These are phyloP conservation scores for Blastobotrys muscicola DNA, from an alignment of 805 yeast species.

Conservation along the genomic window DNA sequence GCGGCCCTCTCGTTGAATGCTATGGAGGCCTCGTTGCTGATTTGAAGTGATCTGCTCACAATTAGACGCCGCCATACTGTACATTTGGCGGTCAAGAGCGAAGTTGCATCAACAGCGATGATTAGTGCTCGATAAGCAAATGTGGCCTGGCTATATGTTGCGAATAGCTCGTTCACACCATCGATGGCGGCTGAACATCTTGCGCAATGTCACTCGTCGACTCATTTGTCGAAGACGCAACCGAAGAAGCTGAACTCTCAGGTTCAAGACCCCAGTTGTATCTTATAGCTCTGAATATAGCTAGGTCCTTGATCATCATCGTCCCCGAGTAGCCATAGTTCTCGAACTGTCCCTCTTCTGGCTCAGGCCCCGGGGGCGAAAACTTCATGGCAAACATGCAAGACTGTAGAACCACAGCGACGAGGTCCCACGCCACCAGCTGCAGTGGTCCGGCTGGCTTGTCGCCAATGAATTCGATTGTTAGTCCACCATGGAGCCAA, in stretches of 20 bases:
- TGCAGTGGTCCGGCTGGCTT: constrained; percentile 4
- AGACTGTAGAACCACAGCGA: constrained; percentile 13
- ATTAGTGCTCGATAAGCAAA: too few relatives aligned
- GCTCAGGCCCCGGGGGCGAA: not conserved
- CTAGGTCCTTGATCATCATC: constrained; percentile 1
- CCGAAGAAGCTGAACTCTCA: not conserved
- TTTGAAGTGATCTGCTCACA: too few relatives aligned
- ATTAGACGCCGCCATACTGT: too few relatives aligned
- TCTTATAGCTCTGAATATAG: constrained; percentile 1
- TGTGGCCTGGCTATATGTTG: too few relatives aligned
- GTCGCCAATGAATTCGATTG: constrained; percentile 18
- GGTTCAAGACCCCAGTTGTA: constrained; percentile 2
- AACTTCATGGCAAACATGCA: constrained; percentile 12
- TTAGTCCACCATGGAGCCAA: constrained; percentile 17
- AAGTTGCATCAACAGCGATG: too few relatives aligned
- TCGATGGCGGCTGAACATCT: too few relatives aligned
- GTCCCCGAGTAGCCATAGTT: constrained; percentile 2
- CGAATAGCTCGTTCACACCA: too few relatives aligned
- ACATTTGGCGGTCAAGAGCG: too few relatives aligned
- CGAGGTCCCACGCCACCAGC: constrained; percentile 14
- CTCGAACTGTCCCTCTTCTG: not conserved
- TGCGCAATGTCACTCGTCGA: too few relatives aligned
- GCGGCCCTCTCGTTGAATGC: too few relatives aligned
- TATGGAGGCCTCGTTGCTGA: too few relatives aligned
- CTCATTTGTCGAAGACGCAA: not conserved